These are phyloP conservation scores for Diaporthe caulivora DNA, from an alignment of 2,329 filamentous ascomycete species.

Conservation along the genomic window DNA sequence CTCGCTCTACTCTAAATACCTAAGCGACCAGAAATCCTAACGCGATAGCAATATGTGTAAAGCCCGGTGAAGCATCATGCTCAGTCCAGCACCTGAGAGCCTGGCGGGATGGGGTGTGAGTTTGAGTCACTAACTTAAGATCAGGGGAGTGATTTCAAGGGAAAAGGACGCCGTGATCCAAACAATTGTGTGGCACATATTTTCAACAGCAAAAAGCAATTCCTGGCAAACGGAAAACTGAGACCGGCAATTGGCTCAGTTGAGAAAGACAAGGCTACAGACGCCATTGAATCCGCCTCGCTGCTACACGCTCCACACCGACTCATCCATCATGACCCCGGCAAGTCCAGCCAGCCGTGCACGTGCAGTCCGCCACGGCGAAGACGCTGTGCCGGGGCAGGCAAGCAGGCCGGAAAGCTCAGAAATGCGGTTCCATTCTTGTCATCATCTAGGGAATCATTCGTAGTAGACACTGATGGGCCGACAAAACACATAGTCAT, in stretches of 20 bases:
- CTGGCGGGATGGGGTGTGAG: neutral
- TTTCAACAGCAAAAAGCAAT: slow-evolving; percentile 23
- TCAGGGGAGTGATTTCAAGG: neutral
- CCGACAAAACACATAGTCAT: slow-evolving; percentile 3
- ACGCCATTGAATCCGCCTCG: slow-evolving; percentile 32
- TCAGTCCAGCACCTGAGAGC: neutral
- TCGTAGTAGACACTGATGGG: slow-evolving; percentile 30
- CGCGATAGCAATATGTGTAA: neutral
- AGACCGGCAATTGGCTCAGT: slow-evolving; percentile 35
- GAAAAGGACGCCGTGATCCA: slow-evolving; percentile 9
- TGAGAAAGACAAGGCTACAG: slow-evolving; percentile 37
- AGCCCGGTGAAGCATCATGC: neutral
- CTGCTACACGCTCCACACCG: slow-evolving; percentile 31
- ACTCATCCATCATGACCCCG: slow-evolving; percentile 31
- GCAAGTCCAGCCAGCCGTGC: slow-evolving; percentile 17
- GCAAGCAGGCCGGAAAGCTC: slow-evolving; percentile 24
- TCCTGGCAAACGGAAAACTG: slow-evolving; percentile 17
- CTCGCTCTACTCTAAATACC: slow-evolving; percentile 15
- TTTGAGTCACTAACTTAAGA: neutral
- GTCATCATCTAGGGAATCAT: slow-evolving; percentile 39
- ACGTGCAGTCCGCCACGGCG: neutral
- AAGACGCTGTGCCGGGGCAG: slow-evolving; percentile 29
- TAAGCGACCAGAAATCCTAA: neutral
- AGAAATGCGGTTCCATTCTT: slow-evolving; percentile 36
- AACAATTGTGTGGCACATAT: slow-evolving; percentile 12